Conservation (phyloP, 139 green algal species). For the Chlorella vulgaris region DNA sequence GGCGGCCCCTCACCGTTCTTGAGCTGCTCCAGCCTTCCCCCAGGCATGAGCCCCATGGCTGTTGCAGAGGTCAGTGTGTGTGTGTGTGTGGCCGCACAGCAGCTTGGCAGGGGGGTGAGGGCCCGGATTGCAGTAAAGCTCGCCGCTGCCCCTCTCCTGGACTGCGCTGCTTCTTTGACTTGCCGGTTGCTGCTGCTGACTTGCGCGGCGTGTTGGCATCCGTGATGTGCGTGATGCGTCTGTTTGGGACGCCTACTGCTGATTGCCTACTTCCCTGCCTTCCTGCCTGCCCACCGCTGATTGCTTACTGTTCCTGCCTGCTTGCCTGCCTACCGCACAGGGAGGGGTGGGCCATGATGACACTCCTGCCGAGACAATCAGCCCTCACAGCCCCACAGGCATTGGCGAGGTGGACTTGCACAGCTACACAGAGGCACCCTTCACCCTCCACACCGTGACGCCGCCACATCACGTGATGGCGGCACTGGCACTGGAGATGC, state of each 20-base stretch:
- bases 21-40: constrained; percentile 7
- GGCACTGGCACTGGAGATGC: not conserved
- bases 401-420: constrained; percentile 4
- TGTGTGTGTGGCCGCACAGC: not conserved
- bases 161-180: too few species aligned
- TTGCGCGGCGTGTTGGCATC: too few species aligned
- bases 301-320: not conserved
- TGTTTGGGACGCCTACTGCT: not conserved
- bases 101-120: too few species aligned
- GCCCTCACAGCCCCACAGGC: constrained; percentile 10
- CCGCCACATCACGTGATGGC: constrained; percentile 25
- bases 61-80: not conserved
- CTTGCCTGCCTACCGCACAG: not conserved
- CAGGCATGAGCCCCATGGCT: constrained; percentile 4
- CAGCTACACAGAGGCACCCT: constrained; percentile 17
- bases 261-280: not conserved
- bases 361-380: not conserved
- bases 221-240: not conserved
- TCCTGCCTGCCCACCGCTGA: not conserved
- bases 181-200: not conserved
- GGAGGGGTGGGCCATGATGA: not conserved
- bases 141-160: too few species aligned
- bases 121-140: too few species aligned
- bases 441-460: constrained; percentile 25
- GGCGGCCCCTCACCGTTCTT: not conserved